These are phyloP conservation scores for Mycothermus thermophilus DNA, from an alignment of 495 filamentous ascomycete genomes.

Conservation along the genomic window DNA sequence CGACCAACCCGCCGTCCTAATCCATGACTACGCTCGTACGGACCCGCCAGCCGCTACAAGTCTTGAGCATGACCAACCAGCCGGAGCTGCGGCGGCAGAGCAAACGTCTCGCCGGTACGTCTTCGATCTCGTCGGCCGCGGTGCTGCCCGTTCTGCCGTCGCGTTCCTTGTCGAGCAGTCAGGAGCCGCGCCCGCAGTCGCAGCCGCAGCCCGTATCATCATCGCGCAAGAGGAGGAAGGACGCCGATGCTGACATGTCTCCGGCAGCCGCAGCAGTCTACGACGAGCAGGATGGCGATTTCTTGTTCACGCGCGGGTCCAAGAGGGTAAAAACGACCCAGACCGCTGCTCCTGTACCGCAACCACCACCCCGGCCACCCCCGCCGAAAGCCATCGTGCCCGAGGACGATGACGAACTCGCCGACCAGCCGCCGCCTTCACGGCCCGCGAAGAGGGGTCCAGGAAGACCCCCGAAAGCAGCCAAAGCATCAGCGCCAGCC, in stretches of 20 bases:
- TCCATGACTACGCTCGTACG: constrained; percentile 51
- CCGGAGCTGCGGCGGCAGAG: constrained; percentile 40
- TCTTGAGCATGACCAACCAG: constrained; percentile 46
- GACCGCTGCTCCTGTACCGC: too few species aligned
- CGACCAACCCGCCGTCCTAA: constrained; percentile 17
- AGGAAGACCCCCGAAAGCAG: constrained; percentile 30
- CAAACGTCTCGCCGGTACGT: constrained; percentile 43
- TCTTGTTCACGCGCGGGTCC: constrained; percentile 44
- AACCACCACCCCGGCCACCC: constrained; percentile 4
- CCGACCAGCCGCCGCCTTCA: constrained; percentile 18
- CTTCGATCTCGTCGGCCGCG: too few species aligned
- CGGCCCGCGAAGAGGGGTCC: constrained; percentile 22
- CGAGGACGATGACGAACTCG: too few species aligned
- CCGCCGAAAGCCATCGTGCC: too few species aligned
- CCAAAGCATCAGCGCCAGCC: constrained; percentile 23
- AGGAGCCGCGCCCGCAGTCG: background rate
- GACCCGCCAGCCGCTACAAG: constrained; percentile 43
- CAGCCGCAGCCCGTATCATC: constrained; percentile 9
- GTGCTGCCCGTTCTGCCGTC: constrained; percentile 5
- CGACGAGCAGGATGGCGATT: constrained; percentile 53
- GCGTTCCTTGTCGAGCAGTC: constrained; percentile 1
- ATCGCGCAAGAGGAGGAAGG: constrained; percentile 4
- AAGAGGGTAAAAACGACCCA: constrained; percentile 39
- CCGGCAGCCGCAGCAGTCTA: constrained; percentile 33
- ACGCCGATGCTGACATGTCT: constrained; percentile 1